A percentile compares a stretch with the other conserved stretches of the same genome.
Evolutionary conservation across 2,329 filamentous ascomycete species (phyloP).

Genomic region (Fusarium fracticaudum): DNA sequence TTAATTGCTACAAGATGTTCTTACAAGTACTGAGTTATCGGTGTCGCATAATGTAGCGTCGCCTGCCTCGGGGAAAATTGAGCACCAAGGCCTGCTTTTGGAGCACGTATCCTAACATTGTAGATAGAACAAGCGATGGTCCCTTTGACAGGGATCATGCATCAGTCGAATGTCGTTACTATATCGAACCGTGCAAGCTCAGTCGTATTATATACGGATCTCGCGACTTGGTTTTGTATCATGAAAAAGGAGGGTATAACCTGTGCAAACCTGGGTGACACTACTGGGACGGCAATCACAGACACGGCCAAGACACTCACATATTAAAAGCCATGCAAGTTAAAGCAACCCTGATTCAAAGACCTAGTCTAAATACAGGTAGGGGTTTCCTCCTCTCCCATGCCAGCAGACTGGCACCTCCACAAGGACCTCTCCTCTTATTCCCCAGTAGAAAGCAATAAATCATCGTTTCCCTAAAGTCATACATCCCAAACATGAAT

Average conservation of each 20-base stretch:
- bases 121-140: not conserved
- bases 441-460: constrained; percentile 28
- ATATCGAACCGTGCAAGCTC: not conserved
- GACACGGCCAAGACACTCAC: not conserved
- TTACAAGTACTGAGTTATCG: not conserved
- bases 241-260: not conserved
- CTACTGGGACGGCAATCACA: not conserved
- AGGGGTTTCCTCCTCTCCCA: constrained; percentile 25
- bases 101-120: not conserved
- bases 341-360: constrained; percentile 35
- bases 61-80: no score
- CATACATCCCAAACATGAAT: constrained; percentile 41
- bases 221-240: not conserved
- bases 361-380: constrained; percentile 40
- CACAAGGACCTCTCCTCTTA: constrained; percentile 24
- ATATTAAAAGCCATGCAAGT: not conserved
- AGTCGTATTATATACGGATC: not conserved
- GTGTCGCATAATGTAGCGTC: not conserved
- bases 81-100: not conserved
- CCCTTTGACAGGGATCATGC: not conserved
- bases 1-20: not conserved
- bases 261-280: not conserved
- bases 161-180: not conserved
- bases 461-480: constrained; percentile 37
- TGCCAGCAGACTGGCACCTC: constrained; percentile 31